Evolutionary conservation across 345 rosid genomes (phyloP).

Genomic region (Hypericum androsaemum): DNA sequence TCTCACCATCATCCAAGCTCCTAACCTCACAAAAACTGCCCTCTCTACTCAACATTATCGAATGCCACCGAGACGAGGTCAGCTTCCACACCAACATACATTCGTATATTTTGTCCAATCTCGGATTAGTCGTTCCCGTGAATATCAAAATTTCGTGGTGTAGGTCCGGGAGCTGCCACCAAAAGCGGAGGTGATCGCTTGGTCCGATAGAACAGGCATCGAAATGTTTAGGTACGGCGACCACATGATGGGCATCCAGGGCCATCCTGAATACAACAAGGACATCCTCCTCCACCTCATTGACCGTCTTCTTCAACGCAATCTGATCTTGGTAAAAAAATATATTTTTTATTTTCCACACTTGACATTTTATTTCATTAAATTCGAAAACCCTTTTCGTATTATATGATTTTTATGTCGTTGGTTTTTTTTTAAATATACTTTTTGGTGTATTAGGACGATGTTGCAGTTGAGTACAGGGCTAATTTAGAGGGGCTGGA

Average conservation of each 20-base stretch:
- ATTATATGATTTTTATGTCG: background rate
- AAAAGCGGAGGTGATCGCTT: slow-evolving; percentile 38
- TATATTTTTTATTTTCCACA: background rate
- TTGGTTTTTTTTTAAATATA: background rate
- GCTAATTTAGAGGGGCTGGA: slow-evolving; percentile 9
- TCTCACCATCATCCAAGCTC: slow-evolving; percentile 29
- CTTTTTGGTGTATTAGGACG: slow-evolving; percentile 17
- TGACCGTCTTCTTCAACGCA: slow-evolving; percentile 25
- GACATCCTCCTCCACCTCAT: slow-evolving; percentile 34
- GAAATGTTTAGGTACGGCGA: slow-evolving; percentile 57
- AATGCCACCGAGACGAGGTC: slow-evolving; percentile 68
- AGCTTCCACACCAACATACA: background rate
- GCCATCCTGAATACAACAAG: slow-evolving; percentile 58
- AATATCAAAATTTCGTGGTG: too few relatives aligned
- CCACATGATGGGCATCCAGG: slow-evolving; percentile 71
- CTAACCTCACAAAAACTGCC: slow-evolving; percentile 36
- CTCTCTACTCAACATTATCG: slow-evolving; percentile 28
- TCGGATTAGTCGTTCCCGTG: background rate
- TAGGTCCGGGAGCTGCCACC: slow-evolving; percentile 47
- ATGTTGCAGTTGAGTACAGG: slow-evolving; percentile 33
- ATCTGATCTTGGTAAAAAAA: slow-evolving; percentile 23
- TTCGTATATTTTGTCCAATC: background rate
- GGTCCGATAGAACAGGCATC: slow-evolving; percentile 40
- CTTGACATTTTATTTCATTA: background rate
- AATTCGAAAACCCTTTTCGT: background rate